Conservation (phyloP, 176 grass and related monocot genomes). For the Thinopyrum elongatum region DNA sequence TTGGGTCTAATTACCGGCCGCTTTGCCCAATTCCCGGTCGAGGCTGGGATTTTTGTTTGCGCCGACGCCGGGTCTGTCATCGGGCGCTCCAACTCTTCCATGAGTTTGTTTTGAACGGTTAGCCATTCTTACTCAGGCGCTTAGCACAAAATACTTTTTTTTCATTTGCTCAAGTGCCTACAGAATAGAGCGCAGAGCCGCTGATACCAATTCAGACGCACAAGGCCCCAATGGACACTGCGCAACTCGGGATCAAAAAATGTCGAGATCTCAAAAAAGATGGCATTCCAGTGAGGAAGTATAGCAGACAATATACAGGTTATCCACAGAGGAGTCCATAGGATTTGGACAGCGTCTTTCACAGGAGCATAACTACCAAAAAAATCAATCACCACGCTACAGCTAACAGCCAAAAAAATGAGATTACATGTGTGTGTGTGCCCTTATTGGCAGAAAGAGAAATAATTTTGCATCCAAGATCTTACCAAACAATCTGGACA, state of each 20-base stretch:
- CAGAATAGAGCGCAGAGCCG: no score
- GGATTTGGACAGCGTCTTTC: neutral
- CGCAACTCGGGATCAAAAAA: neutral
- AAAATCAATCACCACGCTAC: conserved; percentile 32
- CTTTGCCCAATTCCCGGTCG: no score
- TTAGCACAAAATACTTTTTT: no score
- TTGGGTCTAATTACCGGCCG: no score
- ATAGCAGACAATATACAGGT: neutral
- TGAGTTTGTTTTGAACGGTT: no score
- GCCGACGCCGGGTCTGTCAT: no score
- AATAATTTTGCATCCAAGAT: conserved; percentile 9
- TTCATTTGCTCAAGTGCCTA: no score
- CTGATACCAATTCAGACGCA: neutral
- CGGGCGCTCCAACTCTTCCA: no score
- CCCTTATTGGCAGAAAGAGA: conserved; percentile 37
- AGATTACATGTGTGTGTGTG: conserved; percentile 27
- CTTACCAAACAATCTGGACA: conserved; percentile 13
- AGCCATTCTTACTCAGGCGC: no score
- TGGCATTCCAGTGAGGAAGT: neutral
- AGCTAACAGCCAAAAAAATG: conserved; percentile 42
- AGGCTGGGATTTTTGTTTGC: no score
- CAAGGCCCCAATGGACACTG: neutral
- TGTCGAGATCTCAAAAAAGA: neutral
- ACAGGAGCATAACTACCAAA: neutral
- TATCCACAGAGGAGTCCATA: conserved; percentile 2